Evolutionary conservation across 306 rosid genomes (phyloP).

Genomic region (Gillenia trifoliata): DNA sequence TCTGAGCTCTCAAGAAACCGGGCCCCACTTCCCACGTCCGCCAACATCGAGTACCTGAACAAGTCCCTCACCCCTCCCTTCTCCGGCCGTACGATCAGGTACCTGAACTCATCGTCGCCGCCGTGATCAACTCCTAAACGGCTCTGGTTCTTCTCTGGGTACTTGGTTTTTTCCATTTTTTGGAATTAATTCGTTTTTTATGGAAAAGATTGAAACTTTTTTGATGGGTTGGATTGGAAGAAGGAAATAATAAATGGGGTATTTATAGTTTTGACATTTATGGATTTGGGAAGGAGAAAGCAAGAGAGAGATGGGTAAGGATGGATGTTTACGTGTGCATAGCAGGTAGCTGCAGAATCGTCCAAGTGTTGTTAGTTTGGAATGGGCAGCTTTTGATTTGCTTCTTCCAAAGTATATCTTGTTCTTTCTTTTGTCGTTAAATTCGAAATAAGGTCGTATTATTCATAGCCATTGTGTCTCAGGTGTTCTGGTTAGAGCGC

Average conservation of each 20-base stretch:
- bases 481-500: too few relatives aligned
- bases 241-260: not conserved
- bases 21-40: conserved; percentile 23
- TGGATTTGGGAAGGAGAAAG: not conserved
- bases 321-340: not conserved
- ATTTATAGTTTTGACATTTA: not conserved
- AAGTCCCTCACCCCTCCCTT: conserved; percentile 47
- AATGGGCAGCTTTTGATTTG: not conserved
- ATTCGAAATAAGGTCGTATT: not conserved
- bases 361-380: not conserved
- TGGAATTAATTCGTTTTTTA: not conserved
- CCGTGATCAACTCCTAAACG: not conserved
- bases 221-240: not conserved
- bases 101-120: conserved; percentile 22
- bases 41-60: conserved; percentile 25
- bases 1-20: conserved; percentile 44
- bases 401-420: not conserved
- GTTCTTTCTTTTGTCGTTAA: not conserved
- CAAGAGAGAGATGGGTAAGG: not conserved
- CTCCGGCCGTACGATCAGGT: conserved; percentile 56
- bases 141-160: not conserved
- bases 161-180: conserved; percentile 9
- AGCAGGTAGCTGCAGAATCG: not conserved
- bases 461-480: not conserved
- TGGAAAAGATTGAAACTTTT: not conserved